Conservation (phyloP, 495 filamentous ascomycete species). For the Pyrenopolyporus hunteri region DNA sequence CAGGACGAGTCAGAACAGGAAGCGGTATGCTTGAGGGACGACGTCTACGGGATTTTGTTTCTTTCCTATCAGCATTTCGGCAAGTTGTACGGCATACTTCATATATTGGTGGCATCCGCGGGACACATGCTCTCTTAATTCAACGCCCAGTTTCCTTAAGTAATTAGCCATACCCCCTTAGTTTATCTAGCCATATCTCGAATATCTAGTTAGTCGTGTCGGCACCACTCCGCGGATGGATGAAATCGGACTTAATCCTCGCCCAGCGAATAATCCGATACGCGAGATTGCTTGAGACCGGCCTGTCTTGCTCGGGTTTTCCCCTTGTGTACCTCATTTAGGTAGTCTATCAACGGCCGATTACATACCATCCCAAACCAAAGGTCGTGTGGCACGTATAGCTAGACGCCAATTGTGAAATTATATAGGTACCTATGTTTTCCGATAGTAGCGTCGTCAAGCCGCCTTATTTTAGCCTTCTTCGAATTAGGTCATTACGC, state of each 20-base stretch:
- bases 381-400: no score
- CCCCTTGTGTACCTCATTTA: no score
- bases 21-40: slow-evolving; percentile 10
- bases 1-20: neutral
- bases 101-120: slow-evolving; percentile 18
- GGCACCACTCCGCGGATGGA: neutral
- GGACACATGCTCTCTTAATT: slow-evolving; percentile 24
- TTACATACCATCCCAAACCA: no score
- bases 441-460: slow-evolving; percentile 24
- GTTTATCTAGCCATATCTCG: neutral
- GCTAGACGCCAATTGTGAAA: neutral
- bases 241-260: neutral
- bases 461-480: slow-evolving; percentile 33
- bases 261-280: neutral
- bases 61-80: slow-evolving; percentile 16
- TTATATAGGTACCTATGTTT: neutral
- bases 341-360: no score
- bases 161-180: neutral
- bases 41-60: slow-evolving; percentile 1
- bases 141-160: slow-evolving; percentile 11
- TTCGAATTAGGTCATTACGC: slow-evolving; percentile 46
- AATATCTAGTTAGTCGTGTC: neutral
- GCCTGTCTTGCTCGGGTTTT: no score
- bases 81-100: slow-evolving; percentile 29
- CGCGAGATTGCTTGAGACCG: no score